A percentile compares a stretch with the other conserved stretches of the same genome.
Evolutionary conservation across 2,329 filamentous ascomycete genomes (phyloP).

Genomic region (Chaetomium strumarium): DNA sequence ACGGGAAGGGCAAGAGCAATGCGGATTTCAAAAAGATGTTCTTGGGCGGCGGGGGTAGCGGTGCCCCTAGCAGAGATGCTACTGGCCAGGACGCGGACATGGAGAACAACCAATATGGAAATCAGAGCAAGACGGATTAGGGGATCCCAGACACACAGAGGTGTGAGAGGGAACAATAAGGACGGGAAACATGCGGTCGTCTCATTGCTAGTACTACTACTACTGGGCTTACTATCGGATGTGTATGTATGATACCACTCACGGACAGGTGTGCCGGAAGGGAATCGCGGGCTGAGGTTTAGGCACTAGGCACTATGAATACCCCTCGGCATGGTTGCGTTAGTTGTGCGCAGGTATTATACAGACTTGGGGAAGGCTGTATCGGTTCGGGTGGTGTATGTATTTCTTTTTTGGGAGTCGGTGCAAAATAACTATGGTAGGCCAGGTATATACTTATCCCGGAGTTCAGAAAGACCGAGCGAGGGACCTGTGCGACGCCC

Average conservation of each 20-base stretch:
- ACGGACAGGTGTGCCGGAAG: conserved; percentile 3
- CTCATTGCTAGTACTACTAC: not conserved
- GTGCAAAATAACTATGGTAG: too few species aligned
- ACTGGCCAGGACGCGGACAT: not conserved
- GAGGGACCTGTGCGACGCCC: too few species aligned
- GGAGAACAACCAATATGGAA: not conserved
- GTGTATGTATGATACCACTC: conserved; percentile 14
- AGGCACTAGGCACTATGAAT: conserved; percentile 10
- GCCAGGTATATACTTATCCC: too few species aligned
- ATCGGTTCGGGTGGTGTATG: too few species aligned
- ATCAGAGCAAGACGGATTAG: conserved; percentile 4
- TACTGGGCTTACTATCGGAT: not conserved
- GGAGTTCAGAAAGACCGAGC: too few species aligned
- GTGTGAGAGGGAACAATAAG: not conserved
- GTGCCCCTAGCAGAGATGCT: not conserved
- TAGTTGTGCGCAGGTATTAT: not conserved
- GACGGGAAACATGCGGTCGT: not conserved
- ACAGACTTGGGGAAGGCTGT: not conserved
- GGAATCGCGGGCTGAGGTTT: not conserved
- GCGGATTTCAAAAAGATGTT: conserved; percentile 30
- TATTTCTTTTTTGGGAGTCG: too few species aligned
- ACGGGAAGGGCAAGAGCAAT: conserved; percentile 27
- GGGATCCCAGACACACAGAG: not conserved
- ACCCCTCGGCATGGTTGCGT: conserved; percentile 10
- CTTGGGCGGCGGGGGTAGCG: conserved; percentile 15